phyloP scores from a whole-genome alignment of 1,284 basidiomycete species.

The Ceratobasidium sp. region DNA sequence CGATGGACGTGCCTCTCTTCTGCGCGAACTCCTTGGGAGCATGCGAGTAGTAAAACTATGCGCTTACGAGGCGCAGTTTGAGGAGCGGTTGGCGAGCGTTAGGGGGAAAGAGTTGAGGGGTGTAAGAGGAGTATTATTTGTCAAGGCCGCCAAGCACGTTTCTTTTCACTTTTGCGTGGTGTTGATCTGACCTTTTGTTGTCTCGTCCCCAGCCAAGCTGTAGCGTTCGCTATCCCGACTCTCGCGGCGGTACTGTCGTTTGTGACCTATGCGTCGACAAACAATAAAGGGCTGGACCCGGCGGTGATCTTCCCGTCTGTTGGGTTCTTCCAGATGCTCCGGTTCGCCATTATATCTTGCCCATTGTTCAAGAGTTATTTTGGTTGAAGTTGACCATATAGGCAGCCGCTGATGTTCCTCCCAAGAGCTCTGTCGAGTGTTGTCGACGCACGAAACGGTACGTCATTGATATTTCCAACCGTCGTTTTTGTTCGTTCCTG shows the following conservation, averaged over 20 bases:
- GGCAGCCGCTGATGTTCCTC: constrained; percentile 75
- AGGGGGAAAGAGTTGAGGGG: constrained; percentile 66
- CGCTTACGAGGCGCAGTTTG: constrained; percentile 37
- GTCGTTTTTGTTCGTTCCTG: no score
- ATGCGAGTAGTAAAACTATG: constrained; percentile 44
- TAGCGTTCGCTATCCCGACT: constrained; percentile 64
- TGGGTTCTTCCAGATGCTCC: constrained; percentile 6
- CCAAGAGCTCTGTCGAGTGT: constrained; percentile 71
- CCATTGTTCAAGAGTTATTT: constrained; percentile 62
- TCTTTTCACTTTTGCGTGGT: constrained; percentile 42
- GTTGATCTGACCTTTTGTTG: constrained; percentile 44
- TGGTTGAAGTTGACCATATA: constrained; percentile 49
- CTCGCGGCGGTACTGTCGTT: constrained; percentile 81
- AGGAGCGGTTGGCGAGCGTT: constrained; percentile 48
- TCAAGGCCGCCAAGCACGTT: constrained; percentile 69
- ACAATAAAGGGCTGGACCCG: constrained; percentile 12
- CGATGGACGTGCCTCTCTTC: constrained; percentile 82
- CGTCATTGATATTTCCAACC: background rate
- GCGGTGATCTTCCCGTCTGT: constrained; percentile 25
- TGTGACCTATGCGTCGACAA: constrained; percentile 67
- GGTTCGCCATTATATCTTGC: background rate
- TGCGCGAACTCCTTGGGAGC: constrained; percentile 84
- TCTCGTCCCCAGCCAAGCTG: constrained; percentile 41
- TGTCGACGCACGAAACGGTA: constrained; percentile 67
- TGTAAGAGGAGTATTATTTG: constrained; percentile 67